A percentile compares a stretch with the other conserved stretches of the same genome.
These are phyloP conservation scores for Mariannaea elegans DNA, from an alignment of 2,329 filamentous ascomycete species.

Conservation along the genomic window DNA sequence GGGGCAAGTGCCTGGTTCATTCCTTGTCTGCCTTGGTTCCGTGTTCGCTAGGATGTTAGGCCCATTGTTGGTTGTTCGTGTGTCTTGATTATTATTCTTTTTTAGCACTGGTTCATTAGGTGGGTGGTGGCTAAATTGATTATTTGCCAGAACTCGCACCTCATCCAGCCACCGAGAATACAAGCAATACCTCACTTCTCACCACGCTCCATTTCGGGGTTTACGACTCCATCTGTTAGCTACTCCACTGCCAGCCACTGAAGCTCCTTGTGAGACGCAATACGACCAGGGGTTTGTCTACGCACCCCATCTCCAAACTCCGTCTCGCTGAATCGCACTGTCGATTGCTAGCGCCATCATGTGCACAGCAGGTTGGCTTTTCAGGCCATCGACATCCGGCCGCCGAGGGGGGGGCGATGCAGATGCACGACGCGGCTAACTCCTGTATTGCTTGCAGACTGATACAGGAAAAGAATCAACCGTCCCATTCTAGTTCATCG, in stretches of 20 bases:
- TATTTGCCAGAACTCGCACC: not conserved
- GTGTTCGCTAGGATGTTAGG: too few species aligned
- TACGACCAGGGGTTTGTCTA: slow-evolving; percentile 8
- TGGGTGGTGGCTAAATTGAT: too few species aligned
- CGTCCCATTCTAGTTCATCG: not conserved
- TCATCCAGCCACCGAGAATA: slow-evolving; percentile 2
- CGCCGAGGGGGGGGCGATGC: not conserved
- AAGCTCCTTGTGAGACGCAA: slow-evolving; percentile 9
- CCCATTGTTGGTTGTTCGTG: too few species aligned
- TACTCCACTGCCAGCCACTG: slow-evolving; percentile 15
- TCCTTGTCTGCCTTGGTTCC: slow-evolving; percentile 9
- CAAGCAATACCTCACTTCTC: not conserved
- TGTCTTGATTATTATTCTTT: too few species aligned
- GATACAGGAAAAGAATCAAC: too few species aligned
- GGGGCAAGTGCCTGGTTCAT: not conserved
- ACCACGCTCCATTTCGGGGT: not conserved
- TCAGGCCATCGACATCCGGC: not conserved
- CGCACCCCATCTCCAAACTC: not conserved
- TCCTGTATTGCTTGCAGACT: not conserved
- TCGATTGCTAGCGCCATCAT: not conserved
- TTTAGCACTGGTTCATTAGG: not conserved
- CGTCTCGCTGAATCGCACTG: not conserved
- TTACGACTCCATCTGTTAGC: not conserved
- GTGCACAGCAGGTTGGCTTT: not conserved
- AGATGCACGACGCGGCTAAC: not conserved